Conservation (phyloP, 257 asterid genomes). For the Plantago elongata region DNA sequence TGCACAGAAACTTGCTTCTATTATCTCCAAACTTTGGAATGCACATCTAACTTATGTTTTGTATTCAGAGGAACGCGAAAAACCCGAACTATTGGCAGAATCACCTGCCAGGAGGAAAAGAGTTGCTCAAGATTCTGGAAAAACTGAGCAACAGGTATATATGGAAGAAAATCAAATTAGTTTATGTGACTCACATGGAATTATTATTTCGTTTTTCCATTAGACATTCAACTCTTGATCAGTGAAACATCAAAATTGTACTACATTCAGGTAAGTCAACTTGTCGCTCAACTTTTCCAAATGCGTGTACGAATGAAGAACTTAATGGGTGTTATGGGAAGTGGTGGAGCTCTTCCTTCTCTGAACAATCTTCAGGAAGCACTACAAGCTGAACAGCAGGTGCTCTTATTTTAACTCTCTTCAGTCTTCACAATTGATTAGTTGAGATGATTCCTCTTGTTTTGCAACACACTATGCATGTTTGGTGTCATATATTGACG, state of each 20-base stretch:
- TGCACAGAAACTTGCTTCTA: too few species aligned
- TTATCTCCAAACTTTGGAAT: not conserved
- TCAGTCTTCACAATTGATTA: too few species aligned
- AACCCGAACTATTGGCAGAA: slow-evolving; percentile 90
- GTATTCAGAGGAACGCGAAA: slow-evolving; percentile 88
- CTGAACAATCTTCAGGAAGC: slow-evolving; percentile 86
- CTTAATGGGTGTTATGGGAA: slow-evolving; percentile 93
- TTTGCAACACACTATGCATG: too few species aligned
- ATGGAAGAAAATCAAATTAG: not conserved
- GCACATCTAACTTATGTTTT: slow-evolving; percentile 23
- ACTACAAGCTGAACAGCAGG: slow-evolving; percentile 74
- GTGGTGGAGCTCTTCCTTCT: slow-evolving; percentile 90
- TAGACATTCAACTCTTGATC: not conserved
- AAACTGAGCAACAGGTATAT: slow-evolving; percentile 90
- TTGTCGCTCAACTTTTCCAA: slow-evolving; percentile 94
- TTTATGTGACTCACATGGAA: slow-evolving; percentile 14
- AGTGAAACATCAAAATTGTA: slow-evolving; percentile 11
- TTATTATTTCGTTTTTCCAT: not conserved
- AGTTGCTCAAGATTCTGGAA: slow-evolving; percentile 83
- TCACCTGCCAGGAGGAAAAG: slow-evolving; percentile 75
- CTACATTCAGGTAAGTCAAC: slow-evolving; percentile 66
- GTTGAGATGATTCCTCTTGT: too few species aligned
- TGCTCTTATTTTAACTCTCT: slow-evolving; percentile 19
- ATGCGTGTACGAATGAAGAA: slow-evolving; percentile 98
- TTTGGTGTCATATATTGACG: too few species aligned